These are phyloP conservation scores for Urostyla sp. DNA, from an alignment of 73 alveolate genomes.

Conservation along the genomic window DNA sequence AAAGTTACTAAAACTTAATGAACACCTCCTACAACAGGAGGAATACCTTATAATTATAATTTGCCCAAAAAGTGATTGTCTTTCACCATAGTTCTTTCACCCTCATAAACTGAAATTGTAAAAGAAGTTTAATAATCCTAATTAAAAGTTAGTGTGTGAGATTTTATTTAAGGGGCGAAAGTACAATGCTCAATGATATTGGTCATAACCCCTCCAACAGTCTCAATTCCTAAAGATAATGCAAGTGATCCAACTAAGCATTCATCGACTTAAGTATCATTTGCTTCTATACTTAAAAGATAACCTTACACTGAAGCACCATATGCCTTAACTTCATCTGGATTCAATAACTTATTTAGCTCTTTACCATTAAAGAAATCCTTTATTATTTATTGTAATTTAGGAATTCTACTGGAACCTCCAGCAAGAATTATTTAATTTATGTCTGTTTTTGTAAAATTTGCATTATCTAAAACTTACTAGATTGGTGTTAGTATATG, in stretches of 20 bases:
- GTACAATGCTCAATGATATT: conserved; percentile 92
- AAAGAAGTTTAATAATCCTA: conserved; percentile 96
- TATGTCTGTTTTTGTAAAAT: conserved; percentile 71
- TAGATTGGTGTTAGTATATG: conserved; percentile 79
- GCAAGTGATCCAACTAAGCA: conserved; percentile 86
- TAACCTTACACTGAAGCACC: conserved; percentile 87
- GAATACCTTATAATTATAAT: conserved; percentile 78
- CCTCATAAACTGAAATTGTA: conserved; percentile 93
- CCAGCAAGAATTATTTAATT: conserved; percentile 89
- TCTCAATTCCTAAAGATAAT: conserved; percentile 94
- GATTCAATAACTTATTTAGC: conserved; percentile 89
- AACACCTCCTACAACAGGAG: conserved; percentile 58
- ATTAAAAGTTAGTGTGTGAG: conserved; percentile 92
- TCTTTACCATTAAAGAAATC: conserved; percentile 93
- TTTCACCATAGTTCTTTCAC: conserved; percentile 93
- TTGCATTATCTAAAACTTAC: conserved; percentile 69
- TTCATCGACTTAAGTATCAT: conserved; percentile 60
- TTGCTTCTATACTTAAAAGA: conserved; percentile 65
- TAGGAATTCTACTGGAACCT: conserved; percentile 92
- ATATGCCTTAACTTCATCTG: conserved; percentile 98
- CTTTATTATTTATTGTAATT: conserved; percentile 62
- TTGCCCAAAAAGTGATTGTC: conserved; percentile 94
- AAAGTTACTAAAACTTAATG: conserved; percentile 73
- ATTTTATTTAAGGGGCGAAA: conserved; percentile 87
- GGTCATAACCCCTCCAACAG: conserved; percentile 99